Conservation (phyloP, 73 alveolate genomes). For the Symbiodinium natans region DNA sequence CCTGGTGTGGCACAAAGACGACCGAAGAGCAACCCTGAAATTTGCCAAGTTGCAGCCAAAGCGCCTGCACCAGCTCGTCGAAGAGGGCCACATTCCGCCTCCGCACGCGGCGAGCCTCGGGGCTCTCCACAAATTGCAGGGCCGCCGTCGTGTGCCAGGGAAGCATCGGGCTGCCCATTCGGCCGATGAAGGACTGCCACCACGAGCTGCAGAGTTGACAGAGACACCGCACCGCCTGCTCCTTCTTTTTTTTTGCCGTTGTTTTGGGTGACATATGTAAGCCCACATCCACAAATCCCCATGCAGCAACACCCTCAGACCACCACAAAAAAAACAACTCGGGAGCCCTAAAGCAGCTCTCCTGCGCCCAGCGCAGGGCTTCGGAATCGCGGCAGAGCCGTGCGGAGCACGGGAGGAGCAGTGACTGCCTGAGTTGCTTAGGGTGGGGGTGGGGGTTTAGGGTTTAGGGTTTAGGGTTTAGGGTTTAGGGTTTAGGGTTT, state of each 20-base stretch:
- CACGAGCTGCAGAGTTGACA: background rate
- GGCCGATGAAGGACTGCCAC: conserved; percentile 4
- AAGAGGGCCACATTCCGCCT: background rate
- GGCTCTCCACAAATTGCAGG: background rate
- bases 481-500: too few relatives aligned
- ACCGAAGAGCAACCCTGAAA: background rate
- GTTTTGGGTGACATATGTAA: too few relatives aligned
- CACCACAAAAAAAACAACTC: too few relatives aligned
- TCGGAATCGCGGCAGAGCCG: background rate
- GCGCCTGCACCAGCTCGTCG: conserved; percentile 9
- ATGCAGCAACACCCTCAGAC: too few relatives aligned
- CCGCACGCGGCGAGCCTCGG: background rate
- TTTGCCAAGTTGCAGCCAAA: background rate
- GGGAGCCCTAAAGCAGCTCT: too few relatives aligned
- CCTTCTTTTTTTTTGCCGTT: background rate
- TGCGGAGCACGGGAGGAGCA: background rate
- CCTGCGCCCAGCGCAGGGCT: background rate
- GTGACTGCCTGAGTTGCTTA: too few relatives aligned
- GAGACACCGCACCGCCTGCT: background rate
- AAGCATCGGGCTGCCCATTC: background rate
- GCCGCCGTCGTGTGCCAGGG: conserved; percentile 31
- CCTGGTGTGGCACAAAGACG: background rate
- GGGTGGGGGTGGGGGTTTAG: background rate
- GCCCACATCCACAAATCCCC: too few relatives aligned
- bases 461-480: background rate